phyloP scores from a whole-genome alignment of 768 basidiomycete genomes.

The Lyophyllum atratum region DNA sequence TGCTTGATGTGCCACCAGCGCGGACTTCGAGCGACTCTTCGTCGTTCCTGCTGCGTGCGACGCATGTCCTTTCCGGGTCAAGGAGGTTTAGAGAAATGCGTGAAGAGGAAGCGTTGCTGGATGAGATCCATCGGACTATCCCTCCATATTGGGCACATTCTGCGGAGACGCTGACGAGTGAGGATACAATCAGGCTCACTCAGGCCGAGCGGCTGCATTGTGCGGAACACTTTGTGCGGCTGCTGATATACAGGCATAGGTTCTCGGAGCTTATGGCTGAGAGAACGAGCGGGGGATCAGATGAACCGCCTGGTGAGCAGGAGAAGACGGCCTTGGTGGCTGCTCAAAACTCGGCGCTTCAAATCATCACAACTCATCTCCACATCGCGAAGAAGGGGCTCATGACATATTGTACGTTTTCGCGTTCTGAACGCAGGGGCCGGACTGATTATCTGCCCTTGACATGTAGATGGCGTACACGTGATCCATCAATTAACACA shows the following conservation, averaged over 20 bases:
- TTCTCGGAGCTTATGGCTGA: constrained; percentile 80
- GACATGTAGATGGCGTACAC: constrained; percentile 78
- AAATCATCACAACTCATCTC: constrained; percentile 81
- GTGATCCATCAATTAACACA: constrained; percentile 96
- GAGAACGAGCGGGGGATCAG: constrained; percentile 50
- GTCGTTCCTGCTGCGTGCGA: constrained; percentile 78
- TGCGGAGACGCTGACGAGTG: constrained; percentile 76
- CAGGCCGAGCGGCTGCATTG: constrained; percentile 88
- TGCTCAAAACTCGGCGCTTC: constrained; percentile 76
- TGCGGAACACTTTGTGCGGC: constrained; percentile 82
- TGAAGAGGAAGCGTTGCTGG: constrained; percentile 81
- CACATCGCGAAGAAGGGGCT: constrained; percentile 85
- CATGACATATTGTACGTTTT: constrained; percentile 88
- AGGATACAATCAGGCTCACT: constrained; percentile 87
- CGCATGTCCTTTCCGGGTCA: constrained; percentile 64
- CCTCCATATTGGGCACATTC: constrained; percentile 82
- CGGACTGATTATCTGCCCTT: constrained; percentile 9
- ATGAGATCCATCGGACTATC: constrained; percentile 73
- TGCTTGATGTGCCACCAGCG: constrained; percentile 79
- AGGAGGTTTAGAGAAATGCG: constrained; percentile 63
- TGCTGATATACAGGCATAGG: constrained; percentile 88
- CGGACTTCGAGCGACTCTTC: constrained; percentile 62
- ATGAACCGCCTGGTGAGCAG: constrained; percentile 61
- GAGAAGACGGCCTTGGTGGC: constrained; percentile 80
- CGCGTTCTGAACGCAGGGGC: constrained; percentile 1